phyloP scores from a whole-genome alignment of 2,329 filamentous ascomycete species.

The Hymenoscyphus linearis region DNA sequence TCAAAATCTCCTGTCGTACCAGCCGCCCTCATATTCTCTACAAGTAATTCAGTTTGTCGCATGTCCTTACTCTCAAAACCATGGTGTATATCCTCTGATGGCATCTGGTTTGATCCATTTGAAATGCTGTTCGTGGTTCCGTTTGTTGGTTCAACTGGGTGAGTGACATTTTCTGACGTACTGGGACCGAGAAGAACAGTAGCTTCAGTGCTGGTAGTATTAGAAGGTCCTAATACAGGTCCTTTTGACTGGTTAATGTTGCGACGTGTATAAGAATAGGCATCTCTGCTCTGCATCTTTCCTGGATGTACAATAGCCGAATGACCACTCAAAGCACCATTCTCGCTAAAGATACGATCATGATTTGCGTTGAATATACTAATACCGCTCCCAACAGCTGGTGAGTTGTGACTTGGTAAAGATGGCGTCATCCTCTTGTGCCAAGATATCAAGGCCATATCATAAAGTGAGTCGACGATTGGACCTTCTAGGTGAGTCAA shows the following conservation, averaged over 20 bases:
- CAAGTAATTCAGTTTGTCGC: constrained; percentile 12
- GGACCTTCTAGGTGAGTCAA: constrained; percentile 70
- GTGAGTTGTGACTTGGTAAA: constrained; percentile 48
- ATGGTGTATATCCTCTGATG: constrained; percentile 3
- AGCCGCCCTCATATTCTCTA: constrained; percentile 21
- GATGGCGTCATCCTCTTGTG: constrained; percentile 55
- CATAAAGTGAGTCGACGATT: constrained; percentile 71
- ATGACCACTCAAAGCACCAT: constrained; percentile 31
- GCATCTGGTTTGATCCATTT: background rate
- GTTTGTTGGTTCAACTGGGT: constrained; percentile 2
- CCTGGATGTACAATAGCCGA: constrained; percentile 17
- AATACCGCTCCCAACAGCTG: constrained; percentile 40
- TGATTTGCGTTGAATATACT: constrained; percentile 19
- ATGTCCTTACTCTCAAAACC: constrained; percentile 18
- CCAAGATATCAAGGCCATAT: constrained; percentile 70
- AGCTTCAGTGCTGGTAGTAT: background rate
- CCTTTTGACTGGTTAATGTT: constrained; percentile 17
- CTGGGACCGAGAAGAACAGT: constrained; percentile 14
- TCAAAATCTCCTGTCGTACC: constrained; percentile 25
- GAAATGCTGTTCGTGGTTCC: constrained; percentile 1
- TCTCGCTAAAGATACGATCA: constrained; percentile 27
- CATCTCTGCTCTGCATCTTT: constrained; percentile 12
- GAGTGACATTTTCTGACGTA: constrained; percentile 17
- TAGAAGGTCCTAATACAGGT: background rate
- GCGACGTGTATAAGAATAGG: constrained; percentile 18